Conservation (phyloP, 352 stramenopile species). For the Phytophthora foliorum region DNA sequence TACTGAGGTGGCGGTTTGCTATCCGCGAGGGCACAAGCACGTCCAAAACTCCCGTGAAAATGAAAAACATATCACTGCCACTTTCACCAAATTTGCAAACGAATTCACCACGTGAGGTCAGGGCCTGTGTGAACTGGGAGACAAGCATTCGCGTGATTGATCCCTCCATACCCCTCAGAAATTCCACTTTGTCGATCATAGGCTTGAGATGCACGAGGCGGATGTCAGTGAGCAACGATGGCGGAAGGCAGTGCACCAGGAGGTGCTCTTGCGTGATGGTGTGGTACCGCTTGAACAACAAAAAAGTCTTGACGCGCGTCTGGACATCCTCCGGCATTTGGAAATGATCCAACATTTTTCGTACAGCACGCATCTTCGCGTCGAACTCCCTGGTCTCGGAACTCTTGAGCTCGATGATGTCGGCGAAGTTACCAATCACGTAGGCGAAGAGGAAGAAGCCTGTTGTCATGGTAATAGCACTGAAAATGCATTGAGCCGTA, state of each 20-base stretch:
- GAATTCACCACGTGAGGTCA: constrained; percentile 61
- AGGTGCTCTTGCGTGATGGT: constrained; percentile 76
- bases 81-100: constrained; percentile 65
- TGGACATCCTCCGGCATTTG: constrained; percentile 46
- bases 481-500: constrained; percentile 57
- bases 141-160: constrained; percentile 73
- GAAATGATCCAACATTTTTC: constrained; percentile 67
- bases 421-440: constrained; percentile 71
- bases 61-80: constrained; percentile 77
- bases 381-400: constrained; percentile 73
- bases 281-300: constrained; percentile 74
- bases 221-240: constrained; percentile 71
- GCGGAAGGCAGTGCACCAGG: constrained; percentile 65
- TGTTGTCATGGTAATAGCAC: constrained; percentile 61
- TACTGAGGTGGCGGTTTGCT: constrained; percentile 21
- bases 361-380: constrained; percentile 57
- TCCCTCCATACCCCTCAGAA: constrained; percentile 63
- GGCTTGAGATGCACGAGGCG: constrained; percentile 69
- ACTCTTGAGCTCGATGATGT: constrained; percentile 68
- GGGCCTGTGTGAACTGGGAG: constrained; percentile 64
- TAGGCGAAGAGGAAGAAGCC: constrained; percentile 81
- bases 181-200: constrained; percentile 74
- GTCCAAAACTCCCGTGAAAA: constrained; percentile 65
- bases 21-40: constrained; percentile 39
- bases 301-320: constrained; percentile 67